A percentile compares a stretch with the other conserved stretches of the same genome.
Evolutionary conservation across 78 protist species (phyloP).

Genomic region (Polysphondylium violaceum): DNA sequence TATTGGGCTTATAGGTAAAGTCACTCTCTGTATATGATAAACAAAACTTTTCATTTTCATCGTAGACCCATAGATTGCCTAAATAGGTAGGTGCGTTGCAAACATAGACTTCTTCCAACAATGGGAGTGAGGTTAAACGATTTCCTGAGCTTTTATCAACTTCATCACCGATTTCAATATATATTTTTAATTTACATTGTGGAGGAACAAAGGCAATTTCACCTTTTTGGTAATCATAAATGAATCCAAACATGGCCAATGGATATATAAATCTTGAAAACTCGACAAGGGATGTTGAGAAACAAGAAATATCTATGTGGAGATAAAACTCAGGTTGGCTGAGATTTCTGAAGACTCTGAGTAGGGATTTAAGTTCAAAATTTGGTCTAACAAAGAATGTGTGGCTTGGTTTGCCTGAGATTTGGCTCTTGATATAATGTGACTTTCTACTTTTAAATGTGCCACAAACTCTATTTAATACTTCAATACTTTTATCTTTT

Average conservation of each 20-base stretch:
- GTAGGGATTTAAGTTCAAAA: background rate
- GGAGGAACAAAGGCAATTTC: conserved; percentile 25
- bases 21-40: too few relatives aligned
- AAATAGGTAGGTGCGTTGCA: too few relatives aligned
- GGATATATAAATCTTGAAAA: conserved; percentile 41
- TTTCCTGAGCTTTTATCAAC: background rate
- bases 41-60: too few relatives aligned
- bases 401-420: background rate
- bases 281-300: conserved; percentile 14
- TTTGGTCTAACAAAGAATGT: conserved; percentile 8
- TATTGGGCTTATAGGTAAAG: too few relatives aligned
- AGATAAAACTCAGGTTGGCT: background rate
- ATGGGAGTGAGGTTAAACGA: too few relatives aligned
- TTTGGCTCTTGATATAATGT: conserved; percentile 7
- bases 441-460: conserved; percentile 32
- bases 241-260: conserved; percentile 31
- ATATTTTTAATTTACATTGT: background rate
- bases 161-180: conserved; percentile 35
- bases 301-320: conserved; percentile 51
- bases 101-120: too few relatives aligned
- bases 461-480: conserved; percentile 39
- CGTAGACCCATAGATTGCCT: too few relatives aligned
- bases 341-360: background rate
- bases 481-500: too few relatives aligned
- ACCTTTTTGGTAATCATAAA: conserved; percentile 26